Evolutionary conservation across 169 alveolate genomes (phyloP).

Genomic region (Condylostoma magnum): DNA sequence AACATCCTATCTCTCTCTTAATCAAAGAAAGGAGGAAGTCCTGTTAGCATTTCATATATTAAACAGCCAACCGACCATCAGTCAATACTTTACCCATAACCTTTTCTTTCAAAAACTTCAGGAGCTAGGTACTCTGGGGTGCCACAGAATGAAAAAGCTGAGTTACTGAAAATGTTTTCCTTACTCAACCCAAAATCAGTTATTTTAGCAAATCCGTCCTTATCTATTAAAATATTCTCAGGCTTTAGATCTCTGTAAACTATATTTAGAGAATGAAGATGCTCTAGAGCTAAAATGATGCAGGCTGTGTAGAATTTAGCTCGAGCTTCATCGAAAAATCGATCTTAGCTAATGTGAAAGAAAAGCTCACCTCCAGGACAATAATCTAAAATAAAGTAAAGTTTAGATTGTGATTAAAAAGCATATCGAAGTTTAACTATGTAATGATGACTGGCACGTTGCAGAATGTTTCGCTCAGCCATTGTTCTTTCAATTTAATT

Average conservation of each 20-base stretch:
- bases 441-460: slow-evolving; percentile 72
- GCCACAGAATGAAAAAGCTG: slow-evolving; percentile 39
- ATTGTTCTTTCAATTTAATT: slow-evolving; percentile 43
- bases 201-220: slow-evolving; percentile 70
- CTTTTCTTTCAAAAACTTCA: slow-evolving; percentile 56
- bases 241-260: slow-evolving; percentile 85
- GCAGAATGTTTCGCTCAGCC: slow-evolving; percentile 36
- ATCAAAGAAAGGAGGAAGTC: slow-evolving; percentile 49
- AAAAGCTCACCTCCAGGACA: slow-evolving; percentile 92
- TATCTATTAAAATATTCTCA: slow-evolving; percentile 74
- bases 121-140: slow-evolving; percentile 66
- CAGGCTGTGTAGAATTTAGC: slow-evolving; percentile 90
- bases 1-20: too few relatives aligned
- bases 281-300: slow-evolving; percentile 85
- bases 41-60: slow-evolving; percentile 51
- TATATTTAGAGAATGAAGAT: slow-evolving; percentile 78
- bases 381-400: slow-evolving; percentile 85
- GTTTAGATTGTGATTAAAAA: slow-evolving; percentile 75
- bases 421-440: slow-evolving; percentile 85
- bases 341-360: slow-evolving; percentile 77
- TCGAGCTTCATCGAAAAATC: slow-evolving; percentile 81
- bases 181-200: slow-evolving; percentile 77
- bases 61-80: slow-evolving; percentile 58
- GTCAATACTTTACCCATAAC: slow-evolving; percentile 35
- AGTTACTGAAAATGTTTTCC: neutral